A percentile compares a stretch with the other conserved stretches of the same genome.
phyloP scores from a whole-genome alignment of 2,329 filamentous ascomycete species.

The Annulohypoxylon truncatum region DNA sequence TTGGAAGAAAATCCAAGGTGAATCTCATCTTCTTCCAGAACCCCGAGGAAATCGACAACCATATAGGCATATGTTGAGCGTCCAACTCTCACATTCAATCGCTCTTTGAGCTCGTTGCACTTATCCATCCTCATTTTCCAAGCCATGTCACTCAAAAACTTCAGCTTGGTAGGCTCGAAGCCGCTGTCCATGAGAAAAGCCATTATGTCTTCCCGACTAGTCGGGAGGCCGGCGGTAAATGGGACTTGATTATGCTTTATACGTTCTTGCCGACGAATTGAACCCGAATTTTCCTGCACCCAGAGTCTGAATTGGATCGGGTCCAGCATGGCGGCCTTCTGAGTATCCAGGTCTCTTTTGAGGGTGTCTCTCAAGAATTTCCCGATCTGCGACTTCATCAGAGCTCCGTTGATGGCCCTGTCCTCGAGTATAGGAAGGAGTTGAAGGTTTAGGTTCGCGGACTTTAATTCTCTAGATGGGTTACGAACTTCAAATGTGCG shows the following conservation, averaged over 20 bases:
- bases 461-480: constrained; percentile 58
- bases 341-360: constrained; percentile 57
- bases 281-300: constrained; percentile 56
- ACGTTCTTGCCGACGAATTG: constrained; percentile 51
- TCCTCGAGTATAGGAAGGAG: constrained; percentile 76
- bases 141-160: constrained; percentile 62
- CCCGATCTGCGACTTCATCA: constrained; percentile 62
- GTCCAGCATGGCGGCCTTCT: constrained; percentile 63
- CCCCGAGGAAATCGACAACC: constrained; percentile 72
- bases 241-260: constrained; percentile 54
- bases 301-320: constrained; percentile 65
- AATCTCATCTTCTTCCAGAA: constrained; percentile 73
- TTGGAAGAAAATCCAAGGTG: constrained; percentile 75
- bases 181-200: constrained; percentile 68
- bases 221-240: constrained; percentile 64
- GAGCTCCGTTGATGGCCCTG: constrained; percentile 59
- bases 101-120: constrained; percentile 64
- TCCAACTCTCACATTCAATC: constrained; percentile 70
- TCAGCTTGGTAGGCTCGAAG: constrained; percentile 63
- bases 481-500: constrained; percentile 74
- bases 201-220: constrained; percentile 62
- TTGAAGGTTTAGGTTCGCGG: constrained; percentile 72
- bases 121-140: constrained; percentile 61
- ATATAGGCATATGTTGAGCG: constrained; percentile 73
- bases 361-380: constrained; percentile 56